A percentile compares a stretch with the other conserved stretches of the same genome.
These are phyloP conservation scores for Saccharomyces hybrid DNA, from an alignment of 1,139 yeast genomes.

Conservation along the genomic window DNA sequence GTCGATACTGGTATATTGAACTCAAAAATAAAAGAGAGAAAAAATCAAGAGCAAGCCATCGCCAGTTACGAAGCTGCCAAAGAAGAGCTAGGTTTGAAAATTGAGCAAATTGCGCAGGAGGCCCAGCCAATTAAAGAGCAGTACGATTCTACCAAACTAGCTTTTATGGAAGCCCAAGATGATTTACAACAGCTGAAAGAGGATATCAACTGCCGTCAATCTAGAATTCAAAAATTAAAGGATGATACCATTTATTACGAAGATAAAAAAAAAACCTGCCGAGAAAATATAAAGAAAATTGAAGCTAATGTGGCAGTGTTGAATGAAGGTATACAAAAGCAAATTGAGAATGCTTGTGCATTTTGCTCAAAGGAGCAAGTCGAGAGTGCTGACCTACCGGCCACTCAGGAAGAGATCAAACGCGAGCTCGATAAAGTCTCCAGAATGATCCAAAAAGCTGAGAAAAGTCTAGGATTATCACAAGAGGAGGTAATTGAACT, in stretches of 20 bases:
- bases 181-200: constrained; percentile 22
- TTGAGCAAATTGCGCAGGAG: constrained; percentile 18
- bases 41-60: constrained; percentile 25
- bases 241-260: constrained; percentile 18
- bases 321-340: constrained; percentile 27
- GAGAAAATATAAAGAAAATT: constrained; percentile 18
- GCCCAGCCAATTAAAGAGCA: constrained; percentile 21
- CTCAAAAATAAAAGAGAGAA: constrained; percentile 30
- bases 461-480: constrained; percentile 37
- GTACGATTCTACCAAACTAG: constrained; percentile 17
- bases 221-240: constrained; percentile 21
- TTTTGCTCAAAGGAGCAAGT: constrained; percentile 31
- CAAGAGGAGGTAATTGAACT: constrained; percentile 37
- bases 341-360: constrained; percentile 33
- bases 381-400: constrained; percentile 26
- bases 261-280: constrained; percentile 15
- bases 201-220: constrained; percentile 21
- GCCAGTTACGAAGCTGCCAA: constrained; percentile 24
- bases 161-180: constrained; percentile 7
- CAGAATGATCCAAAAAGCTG: constrained; percentile 33
- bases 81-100: constrained; percentile 22
- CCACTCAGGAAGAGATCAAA: constrained; percentile 33
- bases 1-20: constrained; percentile 37
- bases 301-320: constrained; percentile 29
- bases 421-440: constrained; percentile 33